Evolutionary conservation across 805 yeast species (phyloP).

Genomic region (Osmozyma mogii): DNA sequence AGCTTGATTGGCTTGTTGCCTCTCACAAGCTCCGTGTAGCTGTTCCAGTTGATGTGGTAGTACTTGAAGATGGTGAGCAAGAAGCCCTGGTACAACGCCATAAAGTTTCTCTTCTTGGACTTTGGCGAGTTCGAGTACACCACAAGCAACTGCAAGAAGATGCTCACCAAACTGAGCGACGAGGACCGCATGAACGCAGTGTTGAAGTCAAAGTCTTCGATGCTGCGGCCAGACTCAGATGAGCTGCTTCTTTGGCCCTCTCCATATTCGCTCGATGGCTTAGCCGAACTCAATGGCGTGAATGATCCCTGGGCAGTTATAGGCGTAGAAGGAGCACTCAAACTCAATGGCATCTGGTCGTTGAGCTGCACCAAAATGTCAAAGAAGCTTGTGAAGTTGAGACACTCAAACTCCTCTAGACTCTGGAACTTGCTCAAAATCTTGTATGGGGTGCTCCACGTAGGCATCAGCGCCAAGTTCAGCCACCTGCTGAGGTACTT

Average conservation of each 20-base stretch:
- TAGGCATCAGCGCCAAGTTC: constrained; percentile 12
- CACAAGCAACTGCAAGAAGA: constrained; percentile 26
- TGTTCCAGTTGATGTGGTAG: constrained; percentile 37
- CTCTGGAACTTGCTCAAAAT: constrained; percentile 16
- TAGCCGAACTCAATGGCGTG: not conserved
- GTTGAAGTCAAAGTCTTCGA: constrained; percentile 3
- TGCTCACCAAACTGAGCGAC: constrained; percentile 21
- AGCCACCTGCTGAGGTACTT: constrained; percentile 22
- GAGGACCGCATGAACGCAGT: too few species aligned
- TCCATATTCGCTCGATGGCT: not conserved
- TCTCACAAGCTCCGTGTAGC: constrained; percentile 24
- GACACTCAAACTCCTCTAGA: constrained; percentile 25
- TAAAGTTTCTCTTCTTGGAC: constrained; percentile 20
- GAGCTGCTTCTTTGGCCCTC: constrained; percentile 1
- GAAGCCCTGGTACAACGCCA: constrained; percentile 25
- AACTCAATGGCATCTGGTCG: constrained; percentile 35
- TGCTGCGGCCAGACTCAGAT: constrained; percentile 2
- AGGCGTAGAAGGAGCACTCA: constrained; percentile 39
- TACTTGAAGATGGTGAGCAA: constrained; percentile 25
- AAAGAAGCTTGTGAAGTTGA: constrained; percentile 23
- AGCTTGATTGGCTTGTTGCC: constrained; percentile 29
- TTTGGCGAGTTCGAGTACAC: constrained; percentile 27
- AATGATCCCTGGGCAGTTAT: constrained; percentile 12
- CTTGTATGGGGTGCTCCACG: constrained; percentile 15
- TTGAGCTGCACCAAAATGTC: constrained; percentile 31